These are phyloP conservation scores for Wickerhamomyces rabaulensis DNA, from an alignment of 805 yeast genomes.

Conservation along the genomic window DNA sequence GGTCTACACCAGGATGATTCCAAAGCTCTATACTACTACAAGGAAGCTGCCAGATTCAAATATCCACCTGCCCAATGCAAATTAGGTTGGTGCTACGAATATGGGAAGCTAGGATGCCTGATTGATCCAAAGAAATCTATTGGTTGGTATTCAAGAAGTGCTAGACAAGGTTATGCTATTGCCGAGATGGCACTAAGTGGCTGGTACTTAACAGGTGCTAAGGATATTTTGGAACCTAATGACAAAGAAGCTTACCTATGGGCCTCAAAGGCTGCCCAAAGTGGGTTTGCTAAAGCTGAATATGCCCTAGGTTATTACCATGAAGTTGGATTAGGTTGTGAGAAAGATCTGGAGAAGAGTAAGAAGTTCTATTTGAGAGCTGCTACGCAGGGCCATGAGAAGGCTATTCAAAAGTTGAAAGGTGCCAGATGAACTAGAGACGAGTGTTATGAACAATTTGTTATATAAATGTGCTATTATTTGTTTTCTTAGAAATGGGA, in stretches of 20 bases:
- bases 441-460: neutral
- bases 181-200: constrained; percentile 72
- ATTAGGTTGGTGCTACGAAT: constrained; percentile 68
- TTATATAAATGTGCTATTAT: neutral
- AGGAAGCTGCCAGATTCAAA: constrained; percentile 53
- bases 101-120: constrained; percentile 50
- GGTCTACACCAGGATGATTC: constrained; percentile 30
- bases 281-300: constrained; percentile 56
- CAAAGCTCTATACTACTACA: constrained; percentile 46
- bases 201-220: constrained; percentile 72
- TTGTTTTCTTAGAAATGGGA: neutral
- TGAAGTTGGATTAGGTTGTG: constrained; percentile 61
- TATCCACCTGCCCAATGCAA: constrained; percentile 66
- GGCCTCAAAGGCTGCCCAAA: constrained; percentile 58
- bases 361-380: constrained; percentile 50
- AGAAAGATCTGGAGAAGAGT: constrained; percentile 38
- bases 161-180: constrained; percentile 53
- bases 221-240: constrained; percentile 45
- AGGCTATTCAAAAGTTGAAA: constrained; percentile 36
- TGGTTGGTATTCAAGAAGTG: constrained; percentile 72
- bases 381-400: constrained; percentile 55
- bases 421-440: neutral
- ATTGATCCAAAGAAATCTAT: constrained; percentile 54
- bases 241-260: constrained; percentile 63
- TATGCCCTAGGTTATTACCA: constrained; percentile 65